Evolutionary conservation across 2,329 filamentous ascomycete species (phyloP), one percentile per base, ranked within the genome.

Genomic region (Drechslerella stenobrocha): DNA sequence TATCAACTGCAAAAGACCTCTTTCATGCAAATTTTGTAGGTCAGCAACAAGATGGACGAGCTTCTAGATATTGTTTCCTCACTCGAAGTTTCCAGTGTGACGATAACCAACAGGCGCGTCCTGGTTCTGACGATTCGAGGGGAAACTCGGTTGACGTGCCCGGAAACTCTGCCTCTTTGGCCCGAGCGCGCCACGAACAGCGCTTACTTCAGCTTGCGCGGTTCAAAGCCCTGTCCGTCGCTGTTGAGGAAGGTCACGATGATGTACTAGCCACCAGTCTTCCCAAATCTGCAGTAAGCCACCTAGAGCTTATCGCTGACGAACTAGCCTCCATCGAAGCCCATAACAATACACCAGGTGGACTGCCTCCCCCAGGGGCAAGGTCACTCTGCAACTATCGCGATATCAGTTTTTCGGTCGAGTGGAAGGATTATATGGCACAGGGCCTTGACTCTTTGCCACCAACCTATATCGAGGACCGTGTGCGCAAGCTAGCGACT

Each of bases 21-120:
- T 30, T 55, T 55, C 40, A 46, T 55, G 35, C 15, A 55, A 18
- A 55, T 55, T 44, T 55, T 55, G 40, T 37, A 55, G 37, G 40
- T 55, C 32, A 55, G 51, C 51, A 24, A 55, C 24, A 55, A 55
- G 51, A 23, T 55, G 37, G 24, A 55, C 32, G 15, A 55, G n/a
- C 40, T 55, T 22, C 15, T 55, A 13, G 51, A 32, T 20, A 35
- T 55, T 34, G 37, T 55, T n/a, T 32, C 51, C 24, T 55, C 51
- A 20, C 40, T 55, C 4, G 40, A 55, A n/a, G 51, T 55, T 34
- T 55, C 51, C 22, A 24, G 37, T 20, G 32, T 23, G 24, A n/a
- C 37, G 23, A 32, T 35, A 6, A 45, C 18, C 18, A 55, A 11
- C 24, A 30, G 15, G 45, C 35, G 7, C 11, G 23, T 15, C 5